Evolutionary conservation across 2,329 filamentous ascomycete species (phyloP), one percentile per base, ranked within the genome.

Genomic region (Stemphylium lycopersici): DNA sequence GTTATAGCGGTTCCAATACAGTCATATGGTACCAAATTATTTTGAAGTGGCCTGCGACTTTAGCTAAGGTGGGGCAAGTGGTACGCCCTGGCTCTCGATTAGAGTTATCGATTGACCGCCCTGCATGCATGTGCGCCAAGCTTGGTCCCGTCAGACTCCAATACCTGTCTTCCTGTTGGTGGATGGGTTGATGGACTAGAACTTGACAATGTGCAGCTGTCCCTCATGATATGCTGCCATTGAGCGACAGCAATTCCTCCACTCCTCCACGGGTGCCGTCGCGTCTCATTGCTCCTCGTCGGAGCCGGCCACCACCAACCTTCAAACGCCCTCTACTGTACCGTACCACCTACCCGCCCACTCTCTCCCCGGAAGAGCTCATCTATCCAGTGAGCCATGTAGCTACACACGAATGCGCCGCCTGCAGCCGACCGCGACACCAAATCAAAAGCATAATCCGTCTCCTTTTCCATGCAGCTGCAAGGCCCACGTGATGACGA

Each of bases 1-100:
- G 39, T 31, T 36, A 31, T 11, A 24, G 36, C 18, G 47, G 16
- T 40, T 18, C 36, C 22, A 24, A 32, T 22, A 56, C 54, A 59
- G 58, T 61, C 58, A 59, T 49, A 45, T 47, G 52, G 42, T 26
- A 36, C 41, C 46, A 48, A 55, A 59, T 53, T 48, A 57, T 55
- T 58, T 59, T 48, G 43, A 29, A 41, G 48, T 43, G 43, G 52
- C 33, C 24, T 50, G 40, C 36, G 42, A 45, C 18, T 48, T 49
- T 36, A n/a, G 50, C 24, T 20, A 36, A 36, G 41, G 52, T 51
- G 52, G 52, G 52, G 52, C 40, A 40, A n/a, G 13, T 26, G 44
- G 32, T 49, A 31, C 38, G 38, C 29, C 42, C 39, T 45, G 40
- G 31, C 39, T 50, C 46, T 22, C 40, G 36, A n/a, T 43, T 32